A percentile compares a stretch with the other conserved stretches of the same genome.
phyloP scores from a whole-genome alignment of 2,329 filamentous ascomycete species.

The Bipolaris oryzae region DNA sequence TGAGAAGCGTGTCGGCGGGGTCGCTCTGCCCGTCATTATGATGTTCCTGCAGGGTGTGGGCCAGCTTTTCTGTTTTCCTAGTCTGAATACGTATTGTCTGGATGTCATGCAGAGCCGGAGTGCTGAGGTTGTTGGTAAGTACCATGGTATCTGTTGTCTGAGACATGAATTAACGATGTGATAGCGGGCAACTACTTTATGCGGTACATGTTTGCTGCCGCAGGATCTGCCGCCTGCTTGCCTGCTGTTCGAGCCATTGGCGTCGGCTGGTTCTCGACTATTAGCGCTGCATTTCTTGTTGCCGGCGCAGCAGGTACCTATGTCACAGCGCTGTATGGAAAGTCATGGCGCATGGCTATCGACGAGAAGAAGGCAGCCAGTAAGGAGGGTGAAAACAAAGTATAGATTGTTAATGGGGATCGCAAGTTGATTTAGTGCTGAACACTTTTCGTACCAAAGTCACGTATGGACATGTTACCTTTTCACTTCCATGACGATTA shows the following conservation, averaged over 20 bases:
- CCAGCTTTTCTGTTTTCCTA: slow-evolving; percentile 77
- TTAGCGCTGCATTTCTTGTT: slow-evolving; percentile 65
- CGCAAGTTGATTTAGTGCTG: too few species aligned
- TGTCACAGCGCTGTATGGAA: slow-evolving; percentile 58
- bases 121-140: slow-evolving; percentile 68
- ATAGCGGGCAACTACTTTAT: slow-evolving; percentile 77
- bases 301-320: slow-evolving; percentile 54
- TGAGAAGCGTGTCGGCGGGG: slow-evolving; percentile 60
- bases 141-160: background rate
- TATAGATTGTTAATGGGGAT: slow-evolving; percentile 10
- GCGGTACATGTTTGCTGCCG: slow-evolving; percentile 75
- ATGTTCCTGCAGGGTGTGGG: slow-evolving; percentile 78
- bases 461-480: too few species aligned
- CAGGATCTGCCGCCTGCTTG: slow-evolving; percentile 72
- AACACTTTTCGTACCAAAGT: too few species aligned
- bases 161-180: slow-evolving; percentile 2
- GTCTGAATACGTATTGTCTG: slow-evolving; percentile 79
- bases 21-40: slow-evolving; percentile 69
- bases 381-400: slow-evolving; percentile 37
- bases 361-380: slow-evolving; percentile 56
- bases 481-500: too few species aligned
- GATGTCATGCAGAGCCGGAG: slow-evolving; percentile 77
- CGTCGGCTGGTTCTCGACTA: slow-evolving; percentile 81
- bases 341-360: slow-evolving; percentile 60
- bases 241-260: slow-evolving; percentile 77